Conservation (phyloP, 495 filamentous ascomycete genomes). For the Talaromyces wortmannii region DNA sequence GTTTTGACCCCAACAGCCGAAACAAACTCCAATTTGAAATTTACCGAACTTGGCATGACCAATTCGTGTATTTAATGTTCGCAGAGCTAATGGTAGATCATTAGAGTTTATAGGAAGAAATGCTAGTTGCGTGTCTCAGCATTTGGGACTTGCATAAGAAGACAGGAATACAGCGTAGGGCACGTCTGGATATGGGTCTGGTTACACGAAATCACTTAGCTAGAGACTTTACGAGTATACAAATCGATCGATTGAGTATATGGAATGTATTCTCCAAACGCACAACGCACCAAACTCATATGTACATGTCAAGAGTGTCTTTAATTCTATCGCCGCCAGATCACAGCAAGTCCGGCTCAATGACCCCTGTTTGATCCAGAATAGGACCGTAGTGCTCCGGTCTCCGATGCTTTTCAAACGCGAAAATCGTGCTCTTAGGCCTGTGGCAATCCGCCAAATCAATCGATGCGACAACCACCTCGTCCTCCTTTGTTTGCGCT, state of each 20-base stretch:
- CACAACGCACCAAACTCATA: background rate
- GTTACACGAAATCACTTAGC: background rate
- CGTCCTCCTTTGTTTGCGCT: slow-evolving; percentile 31
- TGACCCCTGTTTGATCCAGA: slow-evolving; percentile 30
- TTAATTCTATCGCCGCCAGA: background rate
- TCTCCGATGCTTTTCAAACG: slow-evolving; percentile 38
- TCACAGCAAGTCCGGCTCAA: slow-evolving; percentile 25
- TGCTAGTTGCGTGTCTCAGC: background rate
- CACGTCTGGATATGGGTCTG: background rate
- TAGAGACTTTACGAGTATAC: background rate
- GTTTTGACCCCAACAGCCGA: background rate
- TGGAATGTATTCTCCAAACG: background rate
- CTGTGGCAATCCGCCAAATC: slow-evolving; percentile 34
- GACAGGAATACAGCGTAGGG: background rate
- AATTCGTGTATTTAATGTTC: background rate
- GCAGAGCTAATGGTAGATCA: background rate
- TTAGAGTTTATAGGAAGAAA: background rate
- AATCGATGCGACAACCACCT: slow-evolving; percentile 38
- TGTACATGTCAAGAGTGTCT: background rate
- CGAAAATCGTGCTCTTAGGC: slow-evolving; percentile 39
- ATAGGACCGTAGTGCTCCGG: slow-evolving; percentile 39
- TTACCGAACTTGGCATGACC: background rate
- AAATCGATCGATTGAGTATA: background rate
- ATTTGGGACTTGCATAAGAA: background rate
- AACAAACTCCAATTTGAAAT: slow-evolving; percentile 1